These are phyloP conservation scores for Neurospora sp. DNA, from an alignment of 495 filamentous ascomycete genomes.

Conservation along the genomic window DNA sequence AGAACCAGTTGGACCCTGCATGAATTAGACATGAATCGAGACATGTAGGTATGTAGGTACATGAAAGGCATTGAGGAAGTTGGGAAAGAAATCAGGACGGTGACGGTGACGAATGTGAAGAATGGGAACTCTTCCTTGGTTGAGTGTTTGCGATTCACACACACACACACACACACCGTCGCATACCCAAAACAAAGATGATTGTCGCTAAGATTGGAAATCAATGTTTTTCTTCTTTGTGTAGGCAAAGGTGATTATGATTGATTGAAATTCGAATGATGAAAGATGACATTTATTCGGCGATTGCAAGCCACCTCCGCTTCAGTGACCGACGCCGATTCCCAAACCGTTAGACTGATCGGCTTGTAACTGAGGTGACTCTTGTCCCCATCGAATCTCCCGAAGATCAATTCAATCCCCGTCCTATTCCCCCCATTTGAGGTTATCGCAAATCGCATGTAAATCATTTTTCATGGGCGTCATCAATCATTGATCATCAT, in stretches of 20 bases:
- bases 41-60: not conserved
- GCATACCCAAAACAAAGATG: not conserved
- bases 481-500: not conserved
- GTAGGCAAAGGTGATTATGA: not conserved
- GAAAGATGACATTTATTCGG: not conserved
- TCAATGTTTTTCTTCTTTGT: not conserved
- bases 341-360: not conserved
- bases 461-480: not conserved
- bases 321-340: not conserved
- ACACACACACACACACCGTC: not conserved
- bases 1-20: not conserved
- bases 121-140: not conserved
- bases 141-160: not conserved
- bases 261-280: not conserved
- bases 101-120: not conserved
- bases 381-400: not conserved
- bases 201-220: not conserved
- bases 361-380: not conserved
- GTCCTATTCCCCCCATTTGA: not conserved
- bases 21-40: not conserved
- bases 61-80: not conserved
- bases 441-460: not conserved
- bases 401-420: not conserved
- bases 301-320: not conserved
- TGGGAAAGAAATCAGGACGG: not conserved